These are phyloP conservation scores for Linnemannia hyalina DNA, from an alignment of 192 early-diverging fungal species.

Conservation along the genomic window DNA sequence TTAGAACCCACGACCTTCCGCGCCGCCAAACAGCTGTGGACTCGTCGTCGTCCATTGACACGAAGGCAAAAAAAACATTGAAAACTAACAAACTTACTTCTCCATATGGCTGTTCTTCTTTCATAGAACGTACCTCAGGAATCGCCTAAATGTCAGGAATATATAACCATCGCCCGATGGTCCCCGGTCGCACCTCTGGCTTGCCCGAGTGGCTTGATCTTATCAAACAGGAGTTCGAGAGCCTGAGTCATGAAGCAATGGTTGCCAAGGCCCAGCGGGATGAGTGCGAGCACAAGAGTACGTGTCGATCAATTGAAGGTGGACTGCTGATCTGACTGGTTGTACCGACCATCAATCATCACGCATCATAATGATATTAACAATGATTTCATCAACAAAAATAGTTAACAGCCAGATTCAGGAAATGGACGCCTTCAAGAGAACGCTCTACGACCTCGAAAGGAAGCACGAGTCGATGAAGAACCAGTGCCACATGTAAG, in stretches of 20 bases:
- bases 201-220: constrained; percentile 84
- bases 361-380: neutral
- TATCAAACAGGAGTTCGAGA: constrained; percentile 81
- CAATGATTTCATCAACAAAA: neutral
- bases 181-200: constrained; percentile 72
- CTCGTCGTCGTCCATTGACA: neutral
- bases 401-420: constrained; percentile 80
- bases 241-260: constrained; percentile 77
- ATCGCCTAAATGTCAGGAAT: constrained; percentile 41
- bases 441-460: constrained; percentile 85
- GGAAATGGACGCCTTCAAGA: constrained; percentile 85
- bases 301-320: constrained; percentile 17
- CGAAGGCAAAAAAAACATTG: neutral
- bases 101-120: neutral
- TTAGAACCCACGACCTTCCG: neutral
- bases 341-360: neutral
- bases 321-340: neutral
- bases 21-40: neutral
- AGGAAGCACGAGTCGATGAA: constrained; percentile 84
- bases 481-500: constrained; percentile 72
- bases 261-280: constrained; percentile 80
- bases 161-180: constrained; percentile 85
- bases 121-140: neutral
- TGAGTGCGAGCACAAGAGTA: constrained; percentile 89
- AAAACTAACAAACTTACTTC: neutral